These are phyloP conservation scores for Tetrapisispora fleetii DNA, from an alignment of 805 yeast species.

Conservation along the genomic window DNA sequence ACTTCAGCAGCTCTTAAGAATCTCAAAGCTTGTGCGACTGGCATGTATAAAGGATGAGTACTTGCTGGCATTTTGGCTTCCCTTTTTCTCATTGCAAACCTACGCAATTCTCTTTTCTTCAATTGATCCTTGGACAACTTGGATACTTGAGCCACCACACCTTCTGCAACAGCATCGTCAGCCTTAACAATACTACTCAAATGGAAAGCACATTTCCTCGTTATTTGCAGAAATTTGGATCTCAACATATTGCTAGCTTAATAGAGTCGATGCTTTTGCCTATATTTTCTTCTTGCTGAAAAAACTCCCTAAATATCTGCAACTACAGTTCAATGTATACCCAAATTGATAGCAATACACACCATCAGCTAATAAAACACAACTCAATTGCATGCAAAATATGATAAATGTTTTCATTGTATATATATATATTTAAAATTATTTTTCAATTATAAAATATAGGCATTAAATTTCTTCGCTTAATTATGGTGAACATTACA, in stretches of 20 bases:
- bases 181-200: slow-evolving; percentile 5
- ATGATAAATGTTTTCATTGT: too few relatives aligned
- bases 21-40: slow-evolving; percentile 60
- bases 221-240: not conserved
- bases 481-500: too few relatives aligned
- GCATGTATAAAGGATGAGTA: slow-evolving; percentile 57
- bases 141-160: slow-evolving; percentile 7
- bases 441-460: too few relatives aligned
- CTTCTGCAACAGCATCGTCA: slow-evolving; percentile 4
- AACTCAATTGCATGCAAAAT: not conserved
- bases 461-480: too few relatives aligned
- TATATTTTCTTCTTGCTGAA: too few relatives aligned
- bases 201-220: slow-evolving; percentile 9
- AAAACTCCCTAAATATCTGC: too few relatives aligned
- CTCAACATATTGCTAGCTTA: not conserved
- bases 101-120: slow-evolving; percentile 31
- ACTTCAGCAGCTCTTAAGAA: slow-evolving; percentile 84
- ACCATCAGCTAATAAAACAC: too few relatives aligned
- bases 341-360: too few relatives aligned
- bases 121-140: slow-evolving; percentile 24
- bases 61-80: slow-evolving; percentile 36
- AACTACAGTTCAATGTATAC: not conserved
- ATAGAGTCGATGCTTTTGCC: not conserved
- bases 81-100: slow-evolving; percentile 29
- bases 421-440: too few relatives aligned